Conservation (phyloP, 2,329 filamentous ascomycete species). For the Decorospora gaudefroyi region DNA sequence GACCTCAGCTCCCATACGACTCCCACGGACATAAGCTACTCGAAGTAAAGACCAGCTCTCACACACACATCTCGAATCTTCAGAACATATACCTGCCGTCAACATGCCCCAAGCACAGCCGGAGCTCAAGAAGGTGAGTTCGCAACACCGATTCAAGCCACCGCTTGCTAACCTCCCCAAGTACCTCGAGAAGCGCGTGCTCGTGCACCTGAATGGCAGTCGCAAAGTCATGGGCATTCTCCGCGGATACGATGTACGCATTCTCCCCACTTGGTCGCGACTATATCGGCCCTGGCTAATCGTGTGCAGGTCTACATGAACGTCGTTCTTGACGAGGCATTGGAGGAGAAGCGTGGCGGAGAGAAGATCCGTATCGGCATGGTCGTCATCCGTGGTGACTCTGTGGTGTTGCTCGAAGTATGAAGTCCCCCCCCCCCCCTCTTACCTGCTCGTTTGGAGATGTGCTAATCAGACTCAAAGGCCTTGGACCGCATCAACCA, state of each 20-base stretch:
- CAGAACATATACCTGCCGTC: conserved; percentile 23
- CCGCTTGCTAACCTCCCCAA: conserved; percentile 50
- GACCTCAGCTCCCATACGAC: conserved; percentile 8
- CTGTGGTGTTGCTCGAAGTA: conserved; percentile 94
- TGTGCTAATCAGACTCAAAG: conserved; percentile 22
- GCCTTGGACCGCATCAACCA: conserved; percentile 47
- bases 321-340: conserved; percentile 94
- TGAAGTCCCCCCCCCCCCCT: neutral
- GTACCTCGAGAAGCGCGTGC: conserved; percentile 99
- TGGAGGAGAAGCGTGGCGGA: conserved; percentile 90
- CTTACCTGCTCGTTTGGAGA: neutral
- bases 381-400: conserved; percentile 97
- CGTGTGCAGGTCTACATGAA: conserved; percentile 85
- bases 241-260: conserved; percentile 88
- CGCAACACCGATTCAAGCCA: neutral
- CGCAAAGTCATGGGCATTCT: conserved; percentile 95
- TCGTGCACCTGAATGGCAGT: conserved; percentile 96
- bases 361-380: conserved; percentile 91
- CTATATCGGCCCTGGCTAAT: neutral
- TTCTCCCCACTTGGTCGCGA: neutral
- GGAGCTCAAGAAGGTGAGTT: conserved; percentile 90
- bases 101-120: conserved; percentile 98
- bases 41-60: neutral
- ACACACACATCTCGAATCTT: conserved; percentile 1
- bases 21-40: conserved; percentile 7